phyloP scores from a whole-genome alignment of 2,329 filamentous ascomycete genomes.

The Epichloe aotearoae region DNA sequence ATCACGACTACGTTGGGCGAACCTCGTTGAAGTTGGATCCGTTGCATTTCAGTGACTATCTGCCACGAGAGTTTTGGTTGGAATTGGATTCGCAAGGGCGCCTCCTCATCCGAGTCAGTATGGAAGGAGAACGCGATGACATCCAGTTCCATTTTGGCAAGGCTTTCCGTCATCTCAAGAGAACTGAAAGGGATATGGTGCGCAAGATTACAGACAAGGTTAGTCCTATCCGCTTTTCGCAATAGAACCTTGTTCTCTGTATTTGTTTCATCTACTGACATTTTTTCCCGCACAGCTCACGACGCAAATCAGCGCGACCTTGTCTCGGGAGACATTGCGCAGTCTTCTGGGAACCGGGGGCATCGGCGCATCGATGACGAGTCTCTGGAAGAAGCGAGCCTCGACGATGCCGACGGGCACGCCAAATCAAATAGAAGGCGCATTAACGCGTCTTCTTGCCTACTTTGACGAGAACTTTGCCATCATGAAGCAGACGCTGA shows the following conservation, averaged over 20 bases:
- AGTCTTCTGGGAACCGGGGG: conserved; percentile 58
- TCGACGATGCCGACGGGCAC: conserved; percentile 46
- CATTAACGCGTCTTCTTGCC: conserved; percentile 70
- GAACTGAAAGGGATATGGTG: conserved; percentile 96
- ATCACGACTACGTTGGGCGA: conserved; percentile 92
- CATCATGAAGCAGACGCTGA: conserved; percentile 95
- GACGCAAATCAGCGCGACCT: conserved; percentile 77
- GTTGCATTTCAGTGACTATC: conserved; percentile 89
- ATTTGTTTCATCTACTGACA: background rate
- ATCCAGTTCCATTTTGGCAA: conserved; percentile 99
- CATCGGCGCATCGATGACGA: conserved; percentile 59
- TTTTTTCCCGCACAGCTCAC: conserved; percentile 48
- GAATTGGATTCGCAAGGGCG: conserved; percentile 88
- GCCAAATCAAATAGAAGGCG: conserved; percentile 62
- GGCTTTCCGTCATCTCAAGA: conserved; percentile 86
- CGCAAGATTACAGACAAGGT: conserved; percentile 97
- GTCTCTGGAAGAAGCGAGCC: conserved; percentile 48
- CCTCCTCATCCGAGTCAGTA: conserved; percentile 79
- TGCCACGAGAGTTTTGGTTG: conserved; percentile 94
- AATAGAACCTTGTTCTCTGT: background rate
- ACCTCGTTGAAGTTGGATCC: conserved; percentile 98
- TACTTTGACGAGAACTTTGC: conserved; percentile 99
- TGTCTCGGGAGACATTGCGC: conserved; percentile 71
- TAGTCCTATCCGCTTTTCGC: conserved; percentile 13
- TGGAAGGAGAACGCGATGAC: conserved; percentile 97